These are phyloP conservation scores for Xylaria curta DNA, from an alignment of 495 filamentous ascomycete genomes.

Conservation along the genomic window DNA sequence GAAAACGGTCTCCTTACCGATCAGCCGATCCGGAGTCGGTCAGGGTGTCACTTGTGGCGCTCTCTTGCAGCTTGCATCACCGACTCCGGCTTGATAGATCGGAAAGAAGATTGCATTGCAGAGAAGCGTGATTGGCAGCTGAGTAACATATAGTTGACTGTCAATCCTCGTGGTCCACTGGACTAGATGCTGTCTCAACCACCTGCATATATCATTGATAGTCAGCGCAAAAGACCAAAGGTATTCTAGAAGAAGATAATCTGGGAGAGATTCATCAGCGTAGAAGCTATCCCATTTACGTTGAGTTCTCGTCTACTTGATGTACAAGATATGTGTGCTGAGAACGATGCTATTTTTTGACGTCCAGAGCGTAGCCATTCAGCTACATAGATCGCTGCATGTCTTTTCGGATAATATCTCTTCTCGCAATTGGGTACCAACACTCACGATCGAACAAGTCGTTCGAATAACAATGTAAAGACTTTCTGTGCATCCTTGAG, in stretches of 20 bases:
- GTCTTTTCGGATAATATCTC: not conserved
- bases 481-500: not conserved
- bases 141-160: not conserved
- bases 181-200: not conserved
- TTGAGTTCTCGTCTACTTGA: not conserved
- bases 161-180: not conserved
- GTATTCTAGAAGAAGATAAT: not conserved
- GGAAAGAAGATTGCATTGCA: not conserved
- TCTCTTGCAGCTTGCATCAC: not conserved
- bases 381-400: not conserved
- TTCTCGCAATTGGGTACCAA: not conserved
- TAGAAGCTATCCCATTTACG: not conserved
- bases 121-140: slow-evolving; percentile 1
- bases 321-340: not conserved
- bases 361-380: not conserved
- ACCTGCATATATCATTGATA: too few species aligned
- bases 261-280: not conserved
- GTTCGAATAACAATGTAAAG: not conserved
- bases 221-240: not conserved
- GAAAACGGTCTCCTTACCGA: not conserved
- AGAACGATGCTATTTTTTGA: not conserved
- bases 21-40: not conserved
- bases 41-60: not conserved
- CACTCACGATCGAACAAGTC: not conserved
- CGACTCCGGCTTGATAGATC: not conserved